Base-by-base conservation (phyloP, 345 rosid species). In the Eutrema japonicum region DNA sequence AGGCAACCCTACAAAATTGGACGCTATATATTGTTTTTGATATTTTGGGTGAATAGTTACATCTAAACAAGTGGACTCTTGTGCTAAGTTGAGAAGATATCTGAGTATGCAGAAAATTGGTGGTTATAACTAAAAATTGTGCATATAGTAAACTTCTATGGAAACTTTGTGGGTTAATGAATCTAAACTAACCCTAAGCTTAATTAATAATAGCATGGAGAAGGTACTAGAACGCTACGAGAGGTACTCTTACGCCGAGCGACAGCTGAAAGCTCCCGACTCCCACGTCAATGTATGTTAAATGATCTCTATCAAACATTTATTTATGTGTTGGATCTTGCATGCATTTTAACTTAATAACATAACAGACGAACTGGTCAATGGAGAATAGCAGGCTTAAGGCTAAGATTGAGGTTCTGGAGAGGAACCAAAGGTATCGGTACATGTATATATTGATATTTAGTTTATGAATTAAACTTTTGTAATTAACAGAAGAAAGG, bases 381-480 rank as follows among this genome's bases (percentile, higher is more conserved):
- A 45, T 87, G 80, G 96, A 94, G 74, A 85, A 84, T 64, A 86
- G 87, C 70, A 85, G 86, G 61, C 89, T 91, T 40, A 94, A 88
- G 85, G 90, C 87, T 46, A 94, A 89, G 79, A 79, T 91, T 63
- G 97, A 91, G 74, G 90, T 89, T 77, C 72, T 94, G 47, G 88
- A 89, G 73, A 91, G 79, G 79, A 91, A 83, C 79, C 93, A 88
- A 30, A 88, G 97, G 98, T 91, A 80, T 11, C 8, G 22, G 29
- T 18, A 29, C 4, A 22, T 22, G 36, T 32, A 10, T 46, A n/a
- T 45, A 51, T 61, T 22, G 10, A 6, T 16, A 29, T 32, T 37
- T 27, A 37, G 10, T 14, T 30, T 14, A 37, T 7, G n/a, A 27
- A 6, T 14, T 38, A 30, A 40, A 7, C 13, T 27, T 2, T 60